Conservation (phyloP, 306 rosid genomes). For the Pyrus communis region DNA sequence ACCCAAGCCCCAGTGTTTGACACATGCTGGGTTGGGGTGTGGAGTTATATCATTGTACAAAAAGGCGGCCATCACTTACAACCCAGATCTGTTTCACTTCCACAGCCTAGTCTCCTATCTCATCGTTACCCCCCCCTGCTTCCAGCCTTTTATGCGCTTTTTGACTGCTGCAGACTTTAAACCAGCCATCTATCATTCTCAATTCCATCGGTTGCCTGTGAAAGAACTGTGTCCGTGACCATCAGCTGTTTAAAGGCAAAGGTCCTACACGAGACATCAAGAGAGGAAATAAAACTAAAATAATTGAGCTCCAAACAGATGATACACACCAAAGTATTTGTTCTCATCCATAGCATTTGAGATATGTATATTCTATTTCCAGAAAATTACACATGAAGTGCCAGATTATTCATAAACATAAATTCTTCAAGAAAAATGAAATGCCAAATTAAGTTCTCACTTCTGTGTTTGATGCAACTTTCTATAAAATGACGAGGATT, state of each 20-base stretch:
- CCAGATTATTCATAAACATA: too few species aligned
- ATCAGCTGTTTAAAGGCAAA: constrained; percentile 40
- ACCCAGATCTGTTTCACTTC: constrained; percentile 16
- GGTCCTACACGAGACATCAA: neutral
- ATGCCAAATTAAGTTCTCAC: neutral
- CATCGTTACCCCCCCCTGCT: neutral
- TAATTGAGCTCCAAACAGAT: neutral
- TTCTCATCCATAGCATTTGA: neutral
- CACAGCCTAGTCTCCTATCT: neutral
- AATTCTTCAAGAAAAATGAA: too few species aligned
- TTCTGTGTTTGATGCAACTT: neutral
- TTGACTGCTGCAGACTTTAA: neutral
- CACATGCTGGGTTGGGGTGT: neutral
- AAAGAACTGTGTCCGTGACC: constrained; percentile 46
- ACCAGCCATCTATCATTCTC: constrained; percentile 21
- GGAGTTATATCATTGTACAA: constrained; percentile 25
- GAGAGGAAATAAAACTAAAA: neutral
- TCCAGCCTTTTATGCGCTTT: constrained; percentile 1
- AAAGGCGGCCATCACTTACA: constrained; percentile 6
- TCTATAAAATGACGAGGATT: neutral
- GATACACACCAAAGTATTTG: neutral
- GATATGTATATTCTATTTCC: neutral
- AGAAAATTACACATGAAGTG: too few species aligned
- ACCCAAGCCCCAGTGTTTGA: constrained; percentile 27
- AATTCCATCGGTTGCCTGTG: constrained; percentile 43